phyloP scores from a whole-genome alignment of 257 asterid species.

The Primulina huaijiensis region DNA sequence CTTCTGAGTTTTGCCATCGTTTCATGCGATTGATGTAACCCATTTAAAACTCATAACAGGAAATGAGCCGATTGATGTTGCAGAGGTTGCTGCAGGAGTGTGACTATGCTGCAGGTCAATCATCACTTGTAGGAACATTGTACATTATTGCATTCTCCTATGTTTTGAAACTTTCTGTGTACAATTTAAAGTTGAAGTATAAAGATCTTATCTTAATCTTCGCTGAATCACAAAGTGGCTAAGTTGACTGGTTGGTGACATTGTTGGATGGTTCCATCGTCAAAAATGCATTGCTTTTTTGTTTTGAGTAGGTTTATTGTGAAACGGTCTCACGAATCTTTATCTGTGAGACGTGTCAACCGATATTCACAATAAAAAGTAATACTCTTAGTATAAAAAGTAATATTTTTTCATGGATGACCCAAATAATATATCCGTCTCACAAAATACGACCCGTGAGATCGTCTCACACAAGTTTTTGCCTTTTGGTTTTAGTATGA shows the following conservation, averaged over 20 bases:
- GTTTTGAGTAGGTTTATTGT: too few relatives aligned
- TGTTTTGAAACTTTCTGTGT: constrained; percentile 1
- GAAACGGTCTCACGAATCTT: too few relatives aligned
- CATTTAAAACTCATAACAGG: constrained; percentile 50
- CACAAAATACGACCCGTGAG: too few relatives aligned
- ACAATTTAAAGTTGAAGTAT: neutral
- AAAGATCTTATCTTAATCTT: neutral
- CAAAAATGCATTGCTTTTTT: constrained; percentile 37
- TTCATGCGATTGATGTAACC: constrained; percentile 20
- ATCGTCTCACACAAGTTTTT: too few relatives aligned
- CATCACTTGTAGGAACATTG: too few relatives aligned
- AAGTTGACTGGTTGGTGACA: constrained; percentile 47
- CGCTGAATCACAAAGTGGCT: neutral
- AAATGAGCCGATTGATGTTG: constrained; percentile 64
- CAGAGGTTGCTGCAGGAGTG: constrained; percentile 89
- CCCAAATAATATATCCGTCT: too few relatives aligned
- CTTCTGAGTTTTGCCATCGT: constrained; percentile 4
- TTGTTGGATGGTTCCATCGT: constrained; percentile 80
- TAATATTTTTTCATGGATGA: too few relatives aligned
- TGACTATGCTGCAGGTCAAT: constrained; percentile 57
- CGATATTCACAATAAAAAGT: too few relatives aligned
- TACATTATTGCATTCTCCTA: neutral
- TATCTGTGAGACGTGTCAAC: too few relatives aligned
- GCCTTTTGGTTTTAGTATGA: too few relatives aligned
- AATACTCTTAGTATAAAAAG: too few relatives aligned